Conservation (phyloP, 441 rosid genomes). For the Mallotus japonicus region DNA sequence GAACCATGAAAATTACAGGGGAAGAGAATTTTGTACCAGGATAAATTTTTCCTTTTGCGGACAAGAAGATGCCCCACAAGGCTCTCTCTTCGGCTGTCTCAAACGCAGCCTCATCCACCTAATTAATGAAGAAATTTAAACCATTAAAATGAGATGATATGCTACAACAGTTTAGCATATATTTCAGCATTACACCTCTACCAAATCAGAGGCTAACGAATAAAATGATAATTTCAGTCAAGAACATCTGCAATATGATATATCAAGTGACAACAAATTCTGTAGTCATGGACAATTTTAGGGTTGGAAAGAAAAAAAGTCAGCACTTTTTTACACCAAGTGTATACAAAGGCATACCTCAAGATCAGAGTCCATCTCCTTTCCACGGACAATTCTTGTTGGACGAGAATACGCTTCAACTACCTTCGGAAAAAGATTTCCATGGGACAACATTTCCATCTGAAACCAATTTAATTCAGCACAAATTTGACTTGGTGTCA, state of each 20-base stretch:
- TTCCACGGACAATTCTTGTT: constrained; percentile 91
- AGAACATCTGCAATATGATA: neutral
- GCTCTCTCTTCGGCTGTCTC: constrained; percentile 75
- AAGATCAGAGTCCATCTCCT: constrained; percentile 54
- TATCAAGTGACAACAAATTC: neutral
- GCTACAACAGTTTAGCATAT: neutral
- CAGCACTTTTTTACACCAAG: neutral
- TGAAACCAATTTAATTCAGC: constrained; percentile 32
- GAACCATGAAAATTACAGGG: neutral
- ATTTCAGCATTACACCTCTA: neutral
- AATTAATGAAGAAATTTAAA: neutral
- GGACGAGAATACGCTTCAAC: constrained; percentile 98
- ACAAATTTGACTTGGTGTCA: constrained; percentile 9
- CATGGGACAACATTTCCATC: constrained; percentile 75
- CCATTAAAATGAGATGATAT: neutral
- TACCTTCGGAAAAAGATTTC: constrained; percentile 62
- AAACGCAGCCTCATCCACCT: constrained; percentile 87
- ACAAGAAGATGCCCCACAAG: constrained; percentile 60
- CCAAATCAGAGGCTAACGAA: neutral
- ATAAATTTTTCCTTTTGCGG: constrained; percentile 54
- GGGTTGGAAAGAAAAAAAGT: neutral
- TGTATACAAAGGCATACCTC: constrained; percentile 46
- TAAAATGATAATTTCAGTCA: neutral
- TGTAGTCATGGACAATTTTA: neutral
- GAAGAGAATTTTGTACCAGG: constrained; percentile 44